phyloP scores from a whole-genome alignment of 169 alveolate species.

The Plasmodium knowlesi region DNA sequence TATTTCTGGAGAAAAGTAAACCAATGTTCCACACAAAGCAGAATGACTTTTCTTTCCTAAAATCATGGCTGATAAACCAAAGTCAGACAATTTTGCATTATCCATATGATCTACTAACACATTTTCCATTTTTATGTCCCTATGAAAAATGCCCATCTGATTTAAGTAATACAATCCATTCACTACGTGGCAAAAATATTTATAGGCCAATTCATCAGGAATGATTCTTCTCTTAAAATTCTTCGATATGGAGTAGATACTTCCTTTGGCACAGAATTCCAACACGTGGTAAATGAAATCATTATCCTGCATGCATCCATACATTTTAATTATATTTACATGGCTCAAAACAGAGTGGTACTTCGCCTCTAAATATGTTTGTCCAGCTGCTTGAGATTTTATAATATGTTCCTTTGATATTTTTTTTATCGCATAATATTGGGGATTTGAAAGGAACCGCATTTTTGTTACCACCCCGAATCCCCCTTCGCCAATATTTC shows the following conservation, averaged over 20 bases:
- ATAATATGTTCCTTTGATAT: slow-evolving; percentile 70
- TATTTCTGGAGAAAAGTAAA: slow-evolving; percentile 94
- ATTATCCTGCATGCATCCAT: slow-evolving; percentile 74
- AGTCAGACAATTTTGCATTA: slow-evolving; percentile 77
- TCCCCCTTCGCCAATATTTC: slow-evolving; percentile 74
- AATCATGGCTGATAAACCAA: slow-evolving; percentile 75
- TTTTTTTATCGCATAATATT: slow-evolving; percentile 71
- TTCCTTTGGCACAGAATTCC: slow-evolving; percentile 66
- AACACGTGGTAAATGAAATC: slow-evolving; percentile 57
- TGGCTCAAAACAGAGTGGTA: slow-evolving; percentile 70
- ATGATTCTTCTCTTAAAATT: slow-evolving; percentile 62
- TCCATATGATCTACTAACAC: slow-evolving; percentile 76
- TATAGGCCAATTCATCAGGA: slow-evolving; percentile 71
- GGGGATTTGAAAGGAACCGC: slow-evolving; percentile 40
- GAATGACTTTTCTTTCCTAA: slow-evolving; percentile 56
- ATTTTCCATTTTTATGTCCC: slow-evolving; percentile 83
- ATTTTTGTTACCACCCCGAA: slow-evolving; percentile 73
- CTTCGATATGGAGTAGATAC: slow-evolving; percentile 70
- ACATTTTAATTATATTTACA: slow-evolving; percentile 73
- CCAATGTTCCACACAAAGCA: slow-evolving; percentile 93
- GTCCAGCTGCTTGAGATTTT: slow-evolving; percentile 75
- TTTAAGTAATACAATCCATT: slow-evolving; percentile 70
- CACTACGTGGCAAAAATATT: slow-evolving; percentile 71
- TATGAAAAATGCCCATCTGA: slow-evolving; percentile 80
- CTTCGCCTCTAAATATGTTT: slow-evolving; percentile 67